phyloP scores from a whole-genome alignment of 2,329 filamentous ascomycete species.

The Aspergillus amoenus region DNA sequence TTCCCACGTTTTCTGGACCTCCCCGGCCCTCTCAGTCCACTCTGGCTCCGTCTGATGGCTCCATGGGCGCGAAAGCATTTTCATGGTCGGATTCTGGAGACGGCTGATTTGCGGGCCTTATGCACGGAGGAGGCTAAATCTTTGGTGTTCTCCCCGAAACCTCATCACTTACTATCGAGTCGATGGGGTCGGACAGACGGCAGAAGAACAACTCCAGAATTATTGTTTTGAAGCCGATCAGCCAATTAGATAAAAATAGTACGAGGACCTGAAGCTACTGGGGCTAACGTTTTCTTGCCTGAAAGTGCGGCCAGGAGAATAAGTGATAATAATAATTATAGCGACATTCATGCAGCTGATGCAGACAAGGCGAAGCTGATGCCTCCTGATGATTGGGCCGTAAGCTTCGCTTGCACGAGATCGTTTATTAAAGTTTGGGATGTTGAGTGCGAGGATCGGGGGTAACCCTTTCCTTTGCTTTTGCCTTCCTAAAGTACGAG shows the following conservation, averaged over 20 bases:
- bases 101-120: conserved; percentile 1
- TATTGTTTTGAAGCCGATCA: not conserved
- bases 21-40: not conserved
- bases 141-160: conserved; percentile 2
- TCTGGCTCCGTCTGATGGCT: not conserved
- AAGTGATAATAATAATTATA: conserved; percentile 3
- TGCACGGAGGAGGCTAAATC: not conserved
- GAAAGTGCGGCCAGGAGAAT: not conserved
- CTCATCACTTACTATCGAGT: not conserved
- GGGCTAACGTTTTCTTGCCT: not conserved
- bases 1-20: conserved; percentile 7
- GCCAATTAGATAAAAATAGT: not conserved
- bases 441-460: conserved; percentile 3
- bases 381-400: conserved; percentile 11
- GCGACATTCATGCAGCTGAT: conserved; percentile 2
- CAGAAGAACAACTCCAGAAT: not conserved
- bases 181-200: not conserved
- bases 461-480: not conserved
- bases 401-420: conserved; percentile 23
- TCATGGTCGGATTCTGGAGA: not conserved
- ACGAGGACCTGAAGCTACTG: not conserved
- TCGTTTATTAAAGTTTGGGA: conserved; percentile 20
- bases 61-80: not conserved
- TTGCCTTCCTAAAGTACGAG: not conserved
- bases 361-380: not conserved